phyloP scores from a whole-genome alignment of 2,329 filamentous ascomycete species.

The Aspergillus sp. region DNA sequence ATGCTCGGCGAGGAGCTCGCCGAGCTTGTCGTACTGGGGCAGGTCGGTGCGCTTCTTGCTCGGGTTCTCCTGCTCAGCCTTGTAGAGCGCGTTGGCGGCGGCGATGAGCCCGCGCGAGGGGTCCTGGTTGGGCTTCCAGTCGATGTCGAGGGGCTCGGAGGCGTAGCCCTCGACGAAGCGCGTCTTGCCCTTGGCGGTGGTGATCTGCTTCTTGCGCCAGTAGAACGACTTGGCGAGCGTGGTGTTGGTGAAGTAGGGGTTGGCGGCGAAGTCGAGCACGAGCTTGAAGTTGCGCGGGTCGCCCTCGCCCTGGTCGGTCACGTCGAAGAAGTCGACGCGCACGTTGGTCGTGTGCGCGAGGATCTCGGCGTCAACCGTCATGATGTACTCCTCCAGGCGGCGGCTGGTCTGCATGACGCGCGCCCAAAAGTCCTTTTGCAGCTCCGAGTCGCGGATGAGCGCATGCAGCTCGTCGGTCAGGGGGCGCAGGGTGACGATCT shows the following conservation, averaged over 20 bases:
- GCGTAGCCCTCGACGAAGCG: slow-evolving; percentile 73
- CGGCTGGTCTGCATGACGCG: slow-evolving; percentile 73
- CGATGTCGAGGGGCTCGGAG: slow-evolving; percentile 82
- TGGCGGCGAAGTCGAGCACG: slow-evolving; percentile 72
- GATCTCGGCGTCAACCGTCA: slow-evolving; percentile 69
- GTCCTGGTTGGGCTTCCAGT: slow-evolving; percentile 85
- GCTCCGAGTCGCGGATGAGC: slow-evolving; percentile 64
- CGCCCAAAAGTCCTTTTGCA: slow-evolving; percentile 76
- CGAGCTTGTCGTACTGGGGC: slow-evolving; percentile 53
- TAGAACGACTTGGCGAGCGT: slow-evolving; percentile 90
- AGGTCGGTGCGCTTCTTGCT: slow-evolving; percentile 50
- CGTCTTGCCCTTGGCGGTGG: slow-evolving; percentile 41
- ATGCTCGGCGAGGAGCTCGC: slow-evolving; percentile 47
- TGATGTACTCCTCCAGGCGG: slow-evolving; percentile 84
- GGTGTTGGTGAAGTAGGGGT: slow-evolving; percentile 77
- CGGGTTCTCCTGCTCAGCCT: slow-evolving; percentile 58
- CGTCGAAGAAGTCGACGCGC: slow-evolving; percentile 76
- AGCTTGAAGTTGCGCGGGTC: slow-evolving; percentile 79
- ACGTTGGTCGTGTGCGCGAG: slow-evolving; percentile 68
- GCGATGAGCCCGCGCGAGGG: slow-evolving; percentile 77
- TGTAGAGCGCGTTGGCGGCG: slow-evolving; percentile 67
- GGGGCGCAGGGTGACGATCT: slow-evolving; percentile 64
- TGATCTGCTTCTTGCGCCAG: slow-evolving; percentile 63
- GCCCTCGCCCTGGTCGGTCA: slow-evolving; percentile 58
- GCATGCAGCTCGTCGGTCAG: slow-evolving; percentile 75